Evolutionary conservation across 106 monocot genomes (phyloP), one percentile per base, ranked within the genome.

Genomic region (Acorus gramineus): DNA sequence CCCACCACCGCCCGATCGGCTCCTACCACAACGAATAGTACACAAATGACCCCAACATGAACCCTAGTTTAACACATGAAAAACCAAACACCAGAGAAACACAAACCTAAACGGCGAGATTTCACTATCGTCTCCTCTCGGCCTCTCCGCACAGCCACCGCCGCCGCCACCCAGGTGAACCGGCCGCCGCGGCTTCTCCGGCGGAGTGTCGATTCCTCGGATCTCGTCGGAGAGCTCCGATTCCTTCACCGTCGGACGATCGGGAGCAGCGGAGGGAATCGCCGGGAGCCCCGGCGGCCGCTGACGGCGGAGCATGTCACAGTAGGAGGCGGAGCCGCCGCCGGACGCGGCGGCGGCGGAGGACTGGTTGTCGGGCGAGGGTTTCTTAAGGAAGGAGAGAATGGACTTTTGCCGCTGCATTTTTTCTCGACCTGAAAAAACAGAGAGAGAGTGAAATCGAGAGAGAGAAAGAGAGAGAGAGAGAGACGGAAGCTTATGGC

Each of bases 341-440:
- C 65, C 56, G 47, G 48, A 50, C 60, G 6, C n/a, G 10, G 8
- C 12, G 61, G 49, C n/a, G 3, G 46, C 13, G 28, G 28, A 28
- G 28, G 28, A 28, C 28, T 28, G 1, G 1, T 28, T 28, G 28
- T 58, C 74, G 63, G 73, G 12, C 51, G 81, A 72, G 47, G 84
- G 79, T 55, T 78, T 89, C 28, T 69, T 64, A 69, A 89, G 66
- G 79, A 94, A 94, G 60, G 81, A 78, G 52, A 86, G 84, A 47
- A 94, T 89, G 49, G 94, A 89, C 49, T 70, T 69, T 68, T 93
- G 93, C 46, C 83, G 81, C 74, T 77, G 69, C 89, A 83, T 81
- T 28, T 28, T 1, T 28, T 28, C 28, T 28, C 28, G 28, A 28
- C 28, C 28, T 28, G 28, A 28, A 0, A 28, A 28, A 28, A 28